A percentile compares a stretch with the other conserved stretches of the same genome.
These are phyloP conservation scores for Saccharum hybrid DNA, from an alignment of 202 grass and related monocot genomes.

Conservation along the genomic window DNA sequence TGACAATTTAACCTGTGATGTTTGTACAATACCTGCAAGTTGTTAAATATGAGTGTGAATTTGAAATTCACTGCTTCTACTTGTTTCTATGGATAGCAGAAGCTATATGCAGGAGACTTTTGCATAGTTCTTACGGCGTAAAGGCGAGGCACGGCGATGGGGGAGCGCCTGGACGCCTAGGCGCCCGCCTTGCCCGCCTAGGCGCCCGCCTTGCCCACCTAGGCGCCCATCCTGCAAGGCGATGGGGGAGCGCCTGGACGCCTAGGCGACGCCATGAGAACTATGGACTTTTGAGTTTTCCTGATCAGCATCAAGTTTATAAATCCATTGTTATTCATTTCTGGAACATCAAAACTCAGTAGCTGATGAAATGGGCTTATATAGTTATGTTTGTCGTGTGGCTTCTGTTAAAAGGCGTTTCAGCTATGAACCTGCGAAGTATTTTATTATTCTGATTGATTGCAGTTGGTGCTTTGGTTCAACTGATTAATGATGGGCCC, in stretches of 20 bases:
- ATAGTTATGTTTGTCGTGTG: neutral
- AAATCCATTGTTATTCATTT: slow-evolving; percentile 22
- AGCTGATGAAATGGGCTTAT: neutral
- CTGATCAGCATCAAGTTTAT: neutral
- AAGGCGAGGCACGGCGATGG: no score
- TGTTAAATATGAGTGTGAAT: neutral
- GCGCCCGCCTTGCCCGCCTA: no score
- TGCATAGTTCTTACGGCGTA: no score
- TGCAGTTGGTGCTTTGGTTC: slow-evolving; percentile 23
- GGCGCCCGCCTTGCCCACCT: no score
- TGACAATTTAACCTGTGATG: neutral
- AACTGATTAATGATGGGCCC: slow-evolving; percentile 1
- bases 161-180: no score
- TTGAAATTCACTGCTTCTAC: slow-evolving; percentile 2
- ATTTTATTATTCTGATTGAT: neutral
- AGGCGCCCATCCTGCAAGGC: no score
- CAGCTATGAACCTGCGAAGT: neutral
- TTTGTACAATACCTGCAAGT: neutral
- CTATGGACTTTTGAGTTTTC: slow-evolving; percentile 17
- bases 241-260: no score
- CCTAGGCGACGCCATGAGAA: no score
- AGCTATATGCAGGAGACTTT: neutral
- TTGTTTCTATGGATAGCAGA: neutral
- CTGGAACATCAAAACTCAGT: neutral
- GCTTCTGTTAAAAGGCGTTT: slow-evolving; percentile 8